Evolutionary conservation across 2,329 filamentous ascomycete species (phyloP).

Genomic region (Calonectria hongkongensis): DNA sequence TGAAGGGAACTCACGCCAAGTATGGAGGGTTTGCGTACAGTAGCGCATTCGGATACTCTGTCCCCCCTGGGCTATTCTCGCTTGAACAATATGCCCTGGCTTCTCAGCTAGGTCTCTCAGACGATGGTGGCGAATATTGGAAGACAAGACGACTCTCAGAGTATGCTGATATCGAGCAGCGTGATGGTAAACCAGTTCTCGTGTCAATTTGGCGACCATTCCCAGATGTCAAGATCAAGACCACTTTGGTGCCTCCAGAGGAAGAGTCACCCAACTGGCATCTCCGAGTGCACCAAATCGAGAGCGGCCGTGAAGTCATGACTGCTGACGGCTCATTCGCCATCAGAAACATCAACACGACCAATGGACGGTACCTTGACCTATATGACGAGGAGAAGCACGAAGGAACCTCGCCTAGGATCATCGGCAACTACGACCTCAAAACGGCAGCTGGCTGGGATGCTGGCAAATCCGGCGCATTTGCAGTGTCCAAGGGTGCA

Average conservation of each 20-base stretch:
- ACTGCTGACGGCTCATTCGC: constrained; percentile 86
- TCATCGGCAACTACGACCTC: constrained; percentile 77
- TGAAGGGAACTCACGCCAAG: constrained; percentile 88
- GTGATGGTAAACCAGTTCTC: constrained; percentile 74
- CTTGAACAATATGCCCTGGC: constrained; percentile 86
- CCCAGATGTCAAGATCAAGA: constrained; percentile 79
- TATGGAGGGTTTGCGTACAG: constrained; percentile 88
- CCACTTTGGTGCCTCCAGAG: constrained; percentile 78
- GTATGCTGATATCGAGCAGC: constrained; percentile 76
- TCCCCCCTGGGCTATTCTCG: constrained; percentile 84
- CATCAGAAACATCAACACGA: constrained; percentile 73
- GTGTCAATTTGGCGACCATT: constrained; percentile 83
- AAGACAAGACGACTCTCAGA: constrained; percentile 82
- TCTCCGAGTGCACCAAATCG: constrained; percentile 77
- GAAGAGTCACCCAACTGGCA: constrained; percentile 80
- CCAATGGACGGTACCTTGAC: constrained; percentile 70
- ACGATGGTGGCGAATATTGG: constrained; percentile 87
- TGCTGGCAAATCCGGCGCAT: constrained; percentile 70
- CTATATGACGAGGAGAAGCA: constrained; percentile 65
- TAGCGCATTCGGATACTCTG: constrained; percentile 84
- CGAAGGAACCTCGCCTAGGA: constrained; percentile 72
- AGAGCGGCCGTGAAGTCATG: constrained; percentile 76
- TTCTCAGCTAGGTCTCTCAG: constrained; percentile 84
- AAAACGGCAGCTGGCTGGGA: constrained; percentile 72
- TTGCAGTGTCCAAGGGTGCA: constrained; percentile 74